These are phyloP conservation scores for Triticum urartu DNA, from an alignment of 176 grass and related monocot genomes.

Conservation along the genomic window DNA sequence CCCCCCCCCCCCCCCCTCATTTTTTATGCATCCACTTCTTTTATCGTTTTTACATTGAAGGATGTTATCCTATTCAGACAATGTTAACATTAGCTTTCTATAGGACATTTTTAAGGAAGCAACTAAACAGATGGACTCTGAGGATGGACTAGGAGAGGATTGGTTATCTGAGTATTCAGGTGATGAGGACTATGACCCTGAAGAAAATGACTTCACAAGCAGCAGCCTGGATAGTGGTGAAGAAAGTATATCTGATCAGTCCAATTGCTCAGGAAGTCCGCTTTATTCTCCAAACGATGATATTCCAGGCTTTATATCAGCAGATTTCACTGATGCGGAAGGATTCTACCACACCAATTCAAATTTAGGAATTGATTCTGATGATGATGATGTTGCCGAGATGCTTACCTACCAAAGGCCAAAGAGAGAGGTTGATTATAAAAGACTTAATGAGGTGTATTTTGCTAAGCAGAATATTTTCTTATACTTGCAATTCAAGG, in stretches of 20 bases:
- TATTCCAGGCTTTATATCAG: conserved; percentile 60
- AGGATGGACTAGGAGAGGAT: conserved; percentile 55
- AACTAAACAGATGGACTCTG: conserved; percentile 38
- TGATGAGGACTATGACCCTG: conserved; percentile 91
- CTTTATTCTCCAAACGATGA: conserved; percentile 65
- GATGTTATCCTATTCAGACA: conserved; percentile 13
- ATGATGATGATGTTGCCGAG: conserved; percentile 43
- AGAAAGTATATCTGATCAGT: conserved; percentile 56
- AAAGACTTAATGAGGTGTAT: conserved; percentile 81
- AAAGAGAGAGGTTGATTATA: conserved; percentile 78
- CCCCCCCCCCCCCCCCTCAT: not conserved
- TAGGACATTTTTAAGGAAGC: conserved; percentile 97
- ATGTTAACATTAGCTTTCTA: conserved; percentile 18
- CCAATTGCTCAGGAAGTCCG: conserved; percentile 57
- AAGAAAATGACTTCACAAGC: conserved; percentile 53
- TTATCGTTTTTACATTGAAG: conserved; percentile 23
- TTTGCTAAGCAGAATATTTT: conserved; percentile 36
- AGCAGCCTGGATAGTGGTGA: conserved; percentile 45
- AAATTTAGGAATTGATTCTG: conserved; percentile 49
- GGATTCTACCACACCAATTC: conserved; percentile 33
- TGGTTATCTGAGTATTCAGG: conserved; percentile 99
- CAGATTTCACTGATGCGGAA: conserved; percentile 37
- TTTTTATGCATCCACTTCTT: conserved; percentile 25
- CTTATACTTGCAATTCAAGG: conserved; percentile 7
- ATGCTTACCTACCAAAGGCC: conserved; percentile 57